Evolutionary conservation across 176 grass and related monocot species (phyloP), one percentile per base, ranked within the genome.

Genomic region (Hsuehochloa calcarea): DNA sequence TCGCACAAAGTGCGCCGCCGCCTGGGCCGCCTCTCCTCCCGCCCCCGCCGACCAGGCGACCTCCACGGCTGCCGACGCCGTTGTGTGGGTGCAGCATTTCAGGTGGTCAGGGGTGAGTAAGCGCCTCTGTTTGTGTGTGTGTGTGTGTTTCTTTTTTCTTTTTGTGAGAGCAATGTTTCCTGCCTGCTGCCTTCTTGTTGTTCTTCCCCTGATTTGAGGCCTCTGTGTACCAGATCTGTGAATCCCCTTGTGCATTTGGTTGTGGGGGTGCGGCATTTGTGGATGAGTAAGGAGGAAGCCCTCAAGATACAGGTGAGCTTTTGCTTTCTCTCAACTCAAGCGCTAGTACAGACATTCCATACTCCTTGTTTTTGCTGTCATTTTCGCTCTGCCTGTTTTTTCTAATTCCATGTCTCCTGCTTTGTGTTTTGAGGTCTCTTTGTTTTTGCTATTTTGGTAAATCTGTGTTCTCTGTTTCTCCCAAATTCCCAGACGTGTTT

Each of bases 211-310:
- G 60, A 89, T 93, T 91, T 89, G 49, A 86, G 80, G 55, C 22
- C 37, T 81, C 11, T 70, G 75, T 71, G 44, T 80, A 11, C 23
- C 81, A 90, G 85, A 93, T 93, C 81, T 85, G 82, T 65, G 84
- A 80, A 83, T 43, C 60, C 44, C 68, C 54, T 66, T 27, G 84
- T 54, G 80, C 70, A 17, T 85, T n/a, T 72, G 75, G 51, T 26
- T 62, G n/a, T 16, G 61, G 87, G 20, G 50, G 4, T 17, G 55
- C 16, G 5, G 59, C 66, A 31, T 71, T 85, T 75, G 64, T 51
- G 63, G 40, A 94, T 94, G 92, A 87, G 85, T 75, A 90, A 72
- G 80, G 90, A 94, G 67, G 85, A 87, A 4, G 67, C 85, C 61
- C 65, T 92, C 87, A 90, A 76, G 75, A 85, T 92, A 46, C 85